Evolutionary conservation across 345 rosid genomes (phyloP).

Genomic region (Hibiscus syriacus): DNA sequence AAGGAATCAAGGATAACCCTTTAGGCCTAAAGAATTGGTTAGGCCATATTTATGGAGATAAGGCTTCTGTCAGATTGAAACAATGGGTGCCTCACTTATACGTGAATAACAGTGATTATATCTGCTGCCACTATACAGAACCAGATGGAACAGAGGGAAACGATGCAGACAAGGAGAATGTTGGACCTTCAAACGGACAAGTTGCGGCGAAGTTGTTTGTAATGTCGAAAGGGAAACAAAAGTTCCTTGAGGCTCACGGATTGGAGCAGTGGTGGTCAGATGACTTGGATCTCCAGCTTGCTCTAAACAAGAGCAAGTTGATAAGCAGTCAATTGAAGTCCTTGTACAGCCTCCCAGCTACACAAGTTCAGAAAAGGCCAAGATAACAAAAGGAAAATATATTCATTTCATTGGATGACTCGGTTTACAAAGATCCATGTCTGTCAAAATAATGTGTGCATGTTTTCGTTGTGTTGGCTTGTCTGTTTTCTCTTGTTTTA

Average conservation of each 20-base stretch:
- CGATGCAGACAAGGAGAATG: slow-evolving; percentile 44
- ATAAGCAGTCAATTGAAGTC: slow-evolving; percentile 87
- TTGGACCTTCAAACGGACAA: slow-evolving; percentile 23
- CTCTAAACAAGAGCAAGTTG: slow-evolving; percentile 60
- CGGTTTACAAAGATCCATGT: slow-evolving; percentile 10
- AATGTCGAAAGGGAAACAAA: slow-evolving; percentile 82
- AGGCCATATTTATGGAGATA: no score
- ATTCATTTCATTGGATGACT: no score
- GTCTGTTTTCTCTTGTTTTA: not conserved
- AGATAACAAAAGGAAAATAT: not conserved
- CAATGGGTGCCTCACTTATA: no score
- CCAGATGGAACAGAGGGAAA: slow-evolving; percentile 28
- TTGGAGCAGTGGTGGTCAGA: no score
- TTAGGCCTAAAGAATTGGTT: no score
- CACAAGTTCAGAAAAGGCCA: slow-evolving; percentile 16
- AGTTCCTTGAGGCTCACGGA: slow-evolving; percentile 94
- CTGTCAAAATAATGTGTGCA: not conserved
- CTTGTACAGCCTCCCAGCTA: slow-evolving; percentile 45
- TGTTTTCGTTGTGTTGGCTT: not conserved
- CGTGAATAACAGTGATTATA: no score
- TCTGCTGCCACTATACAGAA: no score
- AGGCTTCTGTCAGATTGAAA: no score
- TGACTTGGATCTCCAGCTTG: slow-evolving; percentile 64
- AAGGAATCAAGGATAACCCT: no score
- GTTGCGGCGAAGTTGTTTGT: slow-evolving; percentile 84